Percentiles rank a stretch among this genome's conserved stretches.
Evolutionary conservation across 345 rosid species (phyloP).

Genomic region (Gossypium thurberi): DNA sequence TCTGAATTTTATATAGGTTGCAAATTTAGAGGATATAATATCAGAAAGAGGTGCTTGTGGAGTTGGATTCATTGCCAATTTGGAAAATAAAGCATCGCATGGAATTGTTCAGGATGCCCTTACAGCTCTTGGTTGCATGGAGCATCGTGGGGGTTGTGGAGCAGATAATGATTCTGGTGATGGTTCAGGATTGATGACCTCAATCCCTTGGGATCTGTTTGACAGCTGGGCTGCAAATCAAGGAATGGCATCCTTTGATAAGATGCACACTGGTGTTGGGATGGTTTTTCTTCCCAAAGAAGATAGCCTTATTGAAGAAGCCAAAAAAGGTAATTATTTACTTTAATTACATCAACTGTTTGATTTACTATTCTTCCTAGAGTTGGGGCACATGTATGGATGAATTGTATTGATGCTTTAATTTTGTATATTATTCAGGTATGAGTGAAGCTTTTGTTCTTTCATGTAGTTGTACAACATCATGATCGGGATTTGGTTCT

Average conservation of each 20-base stretch:
- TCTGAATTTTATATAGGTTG: constrained; percentile 39
- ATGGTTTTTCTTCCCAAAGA: constrained; percentile 87
- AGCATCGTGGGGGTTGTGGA: constrained; percentile 99
- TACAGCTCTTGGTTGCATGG: constrained; percentile 93
- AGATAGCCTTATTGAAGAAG: constrained; percentile 48
- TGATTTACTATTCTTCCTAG: constrained; percentile 4
- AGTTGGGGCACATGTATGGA: neutral
- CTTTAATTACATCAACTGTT: neutral
- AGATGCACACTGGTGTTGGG: constrained; percentile 89
- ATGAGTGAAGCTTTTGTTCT: neutral
- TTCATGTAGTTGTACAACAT: neutral
- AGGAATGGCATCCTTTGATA: constrained; percentile 70
- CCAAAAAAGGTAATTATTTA: constrained; percentile 63
- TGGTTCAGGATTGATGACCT: constrained; percentile 95
- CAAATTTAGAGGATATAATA: constrained; percentile 76
- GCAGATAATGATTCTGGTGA: constrained; percentile 98
- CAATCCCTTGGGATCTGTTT: constrained; percentile 91
- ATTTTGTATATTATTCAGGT: neutral
- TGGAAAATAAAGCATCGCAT: constrained; percentile 84
- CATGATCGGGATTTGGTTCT: neutral
- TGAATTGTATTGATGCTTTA: constrained; percentile 6
- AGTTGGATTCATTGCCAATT: constrained; percentile 97
- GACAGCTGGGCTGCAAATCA: constrained; percentile 69
- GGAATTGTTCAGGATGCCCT: constrained; percentile 76
- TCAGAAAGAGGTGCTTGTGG: constrained; percentile 99